Percentiles rank a stretch among this genome's conserved stretches.
Evolutionary conservation across 371 early-diverging fungal species (phyloP).

Genomic region (Zopfochytrium polystomum): DNA sequence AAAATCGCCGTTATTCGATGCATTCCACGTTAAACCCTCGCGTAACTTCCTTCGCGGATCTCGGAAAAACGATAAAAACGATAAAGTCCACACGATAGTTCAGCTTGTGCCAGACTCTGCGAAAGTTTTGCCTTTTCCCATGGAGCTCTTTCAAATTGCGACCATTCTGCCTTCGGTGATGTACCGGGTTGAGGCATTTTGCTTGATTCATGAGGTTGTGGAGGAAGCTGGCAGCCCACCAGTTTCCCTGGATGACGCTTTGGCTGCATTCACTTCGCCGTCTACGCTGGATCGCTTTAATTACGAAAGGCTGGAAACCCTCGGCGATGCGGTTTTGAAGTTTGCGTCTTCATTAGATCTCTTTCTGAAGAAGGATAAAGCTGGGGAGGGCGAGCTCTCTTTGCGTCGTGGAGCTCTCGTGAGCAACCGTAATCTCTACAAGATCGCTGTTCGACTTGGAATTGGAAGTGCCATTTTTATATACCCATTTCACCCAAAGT

Average conservation of each 20-base stretch:
- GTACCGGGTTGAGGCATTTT: slow-evolving; percentile 61
- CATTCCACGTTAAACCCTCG: slow-evolving; percentile 6
- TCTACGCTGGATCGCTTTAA: slow-evolving; percentile 70
- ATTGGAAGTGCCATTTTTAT: slow-evolving; percentile 42
- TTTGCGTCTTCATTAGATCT: slow-evolving; percentile 70
- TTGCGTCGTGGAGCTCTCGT: slow-evolving; percentile 67
- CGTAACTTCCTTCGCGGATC: slow-evolving; percentile 7
- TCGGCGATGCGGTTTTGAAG: slow-evolving; percentile 94
- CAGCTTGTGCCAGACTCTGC: slow-evolving; percentile 59
- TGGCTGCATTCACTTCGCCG: slow-evolving; percentile 73
- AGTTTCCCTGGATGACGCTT: slow-evolving; percentile 49
- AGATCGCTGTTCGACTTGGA: slow-evolving; percentile 49
- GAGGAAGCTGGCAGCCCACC: slow-evolving; percentile 41
- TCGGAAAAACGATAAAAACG: neutral
- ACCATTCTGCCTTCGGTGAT: slow-evolving; percentile 72
- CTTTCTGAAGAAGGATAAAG: slow-evolving; percentile 64
- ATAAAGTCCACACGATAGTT: no score
- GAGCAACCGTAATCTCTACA: slow-evolving; percentile 70
- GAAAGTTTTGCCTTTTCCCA: slow-evolving; percentile 47
- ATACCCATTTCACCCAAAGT: slow-evolving; percentile 27
- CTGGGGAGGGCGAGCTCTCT: slow-evolving; percentile 80
- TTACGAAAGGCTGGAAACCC: slow-evolving; percentile 91
- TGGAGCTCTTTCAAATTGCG: slow-evolving; percentile 54
- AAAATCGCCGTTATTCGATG: slow-evolving; percentile 24
- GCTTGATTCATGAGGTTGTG: slow-evolving; percentile 58